These are phyloP conservation scores for Basidiobolus meristosporus DNA, from an alignment of 371 early-diverging fungal genomes.

Conservation along the genomic window DNA sequence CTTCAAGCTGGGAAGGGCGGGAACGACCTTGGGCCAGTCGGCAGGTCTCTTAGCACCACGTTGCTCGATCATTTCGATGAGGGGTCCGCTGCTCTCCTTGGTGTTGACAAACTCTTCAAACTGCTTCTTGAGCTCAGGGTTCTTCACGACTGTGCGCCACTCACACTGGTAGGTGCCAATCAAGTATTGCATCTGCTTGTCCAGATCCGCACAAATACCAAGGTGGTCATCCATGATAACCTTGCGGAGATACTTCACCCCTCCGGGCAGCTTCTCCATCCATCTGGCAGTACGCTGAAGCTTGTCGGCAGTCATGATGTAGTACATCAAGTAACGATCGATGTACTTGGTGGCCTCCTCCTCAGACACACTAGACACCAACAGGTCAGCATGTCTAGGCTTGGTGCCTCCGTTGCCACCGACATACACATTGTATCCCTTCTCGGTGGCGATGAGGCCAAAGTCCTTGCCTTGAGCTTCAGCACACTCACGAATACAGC, in stretches of 20 bases:
- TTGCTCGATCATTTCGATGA: too few relatives aligned
- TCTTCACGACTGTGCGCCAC: constrained; percentile 37
- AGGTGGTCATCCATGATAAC: constrained; percentile 44
- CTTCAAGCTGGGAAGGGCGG: constrained; percentile 5
- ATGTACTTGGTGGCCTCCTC: constrained; percentile 26
- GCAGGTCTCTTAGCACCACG: constrained; percentile 40
- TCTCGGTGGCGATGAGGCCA: constrained; percentile 37
- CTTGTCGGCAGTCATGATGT: constrained; percentile 42
- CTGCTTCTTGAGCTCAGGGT: constrained; percentile 21
- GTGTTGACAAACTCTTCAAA: constrained; percentile 42
- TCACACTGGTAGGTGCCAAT: constrained; percentile 34
- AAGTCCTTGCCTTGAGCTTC: constrained; percentile 37
- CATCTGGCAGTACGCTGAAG: constrained; percentile 42
- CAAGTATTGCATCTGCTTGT: constrained; percentile 31
- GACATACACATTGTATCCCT: constrained; percentile 47
- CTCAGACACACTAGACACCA: constrained; percentile 28
- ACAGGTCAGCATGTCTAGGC: constrained; percentile 40
- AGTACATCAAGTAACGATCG: constrained; percentile 49
- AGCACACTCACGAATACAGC: constrained; percentile 45
- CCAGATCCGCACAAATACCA: constrained; percentile 31
- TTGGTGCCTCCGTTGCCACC: constrained; percentile 46
- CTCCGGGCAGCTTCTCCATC: constrained; percentile 45
- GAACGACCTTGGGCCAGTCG: constrained; percentile 30
- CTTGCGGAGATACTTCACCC: constrained; percentile 25
- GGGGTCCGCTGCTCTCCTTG: constrained; percentile 20